Evolutionary conservation across 306 rosid species (phyloP), one percentile per base, ranked within the genome.

Genomic region (Sophora flavescens): DNA sequence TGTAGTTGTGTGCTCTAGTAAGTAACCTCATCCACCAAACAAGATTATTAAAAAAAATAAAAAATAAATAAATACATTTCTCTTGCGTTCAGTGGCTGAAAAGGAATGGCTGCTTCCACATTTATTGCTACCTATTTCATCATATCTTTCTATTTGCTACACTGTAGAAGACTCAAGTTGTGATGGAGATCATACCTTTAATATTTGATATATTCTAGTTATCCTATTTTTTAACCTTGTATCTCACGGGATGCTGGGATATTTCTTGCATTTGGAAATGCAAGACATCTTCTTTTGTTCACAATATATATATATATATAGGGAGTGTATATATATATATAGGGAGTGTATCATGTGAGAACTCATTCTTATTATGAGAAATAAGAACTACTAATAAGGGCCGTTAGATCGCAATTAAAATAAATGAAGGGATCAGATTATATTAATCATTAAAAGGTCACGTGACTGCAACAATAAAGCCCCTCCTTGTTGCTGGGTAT

Each of bases 201-300:
- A 54, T 54, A 42, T 45, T 65, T 50, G 14, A 56, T 16, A 36
- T n/a, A 80, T 52, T 17, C 22, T 56, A 9, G 36, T 45, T 63
- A 30, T 74, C 28, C 68, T 38, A 28, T 67, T 59, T 50, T 54
- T 66, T 44, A 39, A 39, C 63, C 53, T 45, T 56, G 63, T 57
- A 51, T 28, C n/a, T 32, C 39, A 15, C 11, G 22, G 70, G 66
- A 67, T 26, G 28, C 75, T 48, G 30, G 18, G 48, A 72, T 57
- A 36, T 68, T 61, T 32, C 50, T 56, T 58, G 80, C 68, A 66
- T 59, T 72, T 67, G n/a, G 26, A 47, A 68, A 56, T 54, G 50
- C 53, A 9, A 16, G 54, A 22, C 60, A 17, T 41, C 54, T 22
- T 58, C 6, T 53, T 76, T 64, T 50, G 15, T 44, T 62, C n/a